Percentiles rank a stretch among this genome's conserved stretches.
Conservation (phyloP, 345 rosid species). For the Eucalyptus coolabah region DNA sequence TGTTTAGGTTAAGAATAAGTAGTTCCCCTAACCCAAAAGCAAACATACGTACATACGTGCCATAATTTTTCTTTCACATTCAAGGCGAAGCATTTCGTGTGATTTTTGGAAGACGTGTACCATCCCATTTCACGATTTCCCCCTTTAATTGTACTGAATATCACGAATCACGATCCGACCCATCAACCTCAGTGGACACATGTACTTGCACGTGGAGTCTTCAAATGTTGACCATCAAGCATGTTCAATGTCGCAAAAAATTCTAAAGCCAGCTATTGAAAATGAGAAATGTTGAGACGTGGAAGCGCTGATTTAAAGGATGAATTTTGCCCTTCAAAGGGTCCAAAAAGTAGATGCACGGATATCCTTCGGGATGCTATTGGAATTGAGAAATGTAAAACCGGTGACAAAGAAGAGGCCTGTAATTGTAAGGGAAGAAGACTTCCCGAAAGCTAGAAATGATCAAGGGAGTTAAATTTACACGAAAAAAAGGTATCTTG, state of each 20-base stretch:
- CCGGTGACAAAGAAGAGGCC: background rate
- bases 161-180: background rate
- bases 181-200: background rate
- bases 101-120: background rate
- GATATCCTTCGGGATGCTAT: background rate
- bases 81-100: background rate
- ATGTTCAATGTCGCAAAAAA: background rate
- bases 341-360: background rate
- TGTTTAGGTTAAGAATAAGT: background rate
- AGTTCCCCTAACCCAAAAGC: background rate
- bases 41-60: background rate
- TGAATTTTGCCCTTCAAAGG: background rate
- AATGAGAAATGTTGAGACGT: background rate
- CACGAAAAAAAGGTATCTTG: background rate
- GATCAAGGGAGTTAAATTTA: background rate
- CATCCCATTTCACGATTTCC: background rate
- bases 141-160: background rate
- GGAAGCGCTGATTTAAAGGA: background rate
- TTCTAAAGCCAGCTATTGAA: background rate
- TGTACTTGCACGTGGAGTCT: background rate
- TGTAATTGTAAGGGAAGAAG: background rate
- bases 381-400: background rate
- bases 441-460: background rate
- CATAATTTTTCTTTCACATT: background rate
- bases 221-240: background rate